Evolutionary conservation across 768 basidiomycete genomes (phyloP), one percentile per base, ranked within the genome.

Genomic region (Peribolospora kevripleyi): DNA sequence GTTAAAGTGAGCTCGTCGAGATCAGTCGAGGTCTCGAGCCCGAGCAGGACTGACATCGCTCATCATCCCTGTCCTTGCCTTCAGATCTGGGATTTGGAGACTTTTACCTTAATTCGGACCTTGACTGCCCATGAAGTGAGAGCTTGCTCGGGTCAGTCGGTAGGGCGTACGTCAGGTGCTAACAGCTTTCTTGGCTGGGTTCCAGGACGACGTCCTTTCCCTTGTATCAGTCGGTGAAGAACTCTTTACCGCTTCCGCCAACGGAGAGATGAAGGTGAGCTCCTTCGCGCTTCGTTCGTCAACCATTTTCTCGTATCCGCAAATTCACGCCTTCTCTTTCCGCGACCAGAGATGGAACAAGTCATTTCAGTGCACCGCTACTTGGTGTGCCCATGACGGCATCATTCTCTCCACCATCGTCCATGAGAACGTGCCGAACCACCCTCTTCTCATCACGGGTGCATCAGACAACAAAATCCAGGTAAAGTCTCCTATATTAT

Each of bases 401-500:
- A 85, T 86, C 53, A 76, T 81, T 2, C 75, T 97, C n/a, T 86
- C 86, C 4, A 85, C 82, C 3, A 70, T 80, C 41, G 69, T 82
- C 39, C 75, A 76, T 14, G 52, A 37, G 49, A 54, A 0, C 66
- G 57, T 37, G 4, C n/a, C 48, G 36, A 68, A 25, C 25, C 25
- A 25, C 25, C 25, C 25, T 25, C 25, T 25, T 51, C 72, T 79
- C 37, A 69, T 90, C 36, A 84, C 88, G 0, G 84, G 86, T 13
- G 87, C 81, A 0, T 85, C 81, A 62, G 90, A 95, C 59, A 78
- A 80, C 14, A 73, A 78, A 55, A 80, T 93, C 64, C 87, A 86
- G 71, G 84, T 83, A 2, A 45, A 57, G 10, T 13, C 10, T 5
- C 3, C 5, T 41, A 53, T 45, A 46, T 53, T 25, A 25, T 25